phyloP scores from a whole-genome alignment of 257 asterid species.

The Capsicum baccatum region DNA sequence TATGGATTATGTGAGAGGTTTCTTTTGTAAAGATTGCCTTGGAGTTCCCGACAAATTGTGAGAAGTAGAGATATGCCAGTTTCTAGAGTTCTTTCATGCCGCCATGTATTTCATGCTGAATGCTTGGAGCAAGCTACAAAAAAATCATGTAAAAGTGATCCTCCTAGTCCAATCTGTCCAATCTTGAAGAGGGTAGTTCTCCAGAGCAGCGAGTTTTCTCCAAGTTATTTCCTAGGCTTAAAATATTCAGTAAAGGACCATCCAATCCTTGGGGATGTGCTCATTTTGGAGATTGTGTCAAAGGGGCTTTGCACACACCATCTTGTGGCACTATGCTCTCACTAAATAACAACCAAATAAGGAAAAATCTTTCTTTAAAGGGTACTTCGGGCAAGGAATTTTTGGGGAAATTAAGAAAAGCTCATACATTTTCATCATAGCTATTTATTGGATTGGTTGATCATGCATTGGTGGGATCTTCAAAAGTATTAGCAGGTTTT shows the following conservation, averaged over 20 bases:
- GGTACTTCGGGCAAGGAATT: conserved; percentile 59
- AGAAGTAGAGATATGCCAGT: conserved; percentile 93
- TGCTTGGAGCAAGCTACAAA: conserved; percentile 93
- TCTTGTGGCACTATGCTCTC: conserved; percentile 64
- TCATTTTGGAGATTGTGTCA: conserved; percentile 86
- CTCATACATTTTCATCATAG: conserved; percentile 65
- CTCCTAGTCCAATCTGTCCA: conserved; percentile 90
- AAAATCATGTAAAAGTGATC: conserved; percentile 75
- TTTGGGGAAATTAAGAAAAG: conserved; percentile 69
- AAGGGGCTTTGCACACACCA: conserved; percentile 76
- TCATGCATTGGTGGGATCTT: conserved; percentile 62
- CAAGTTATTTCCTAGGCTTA: conserved; percentile 72
- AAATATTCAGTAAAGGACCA: conserved; percentile 65
- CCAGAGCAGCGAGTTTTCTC: conserved; percentile 23
- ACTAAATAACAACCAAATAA: conserved; percentile 30
- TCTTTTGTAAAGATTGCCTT: conserved; percentile 88
- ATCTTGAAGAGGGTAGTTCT: conserved; percentile 46
- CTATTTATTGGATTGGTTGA: conserved; percentile 55
- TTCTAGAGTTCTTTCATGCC: conserved; percentile 86
- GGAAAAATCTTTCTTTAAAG: conserved; percentile 62
- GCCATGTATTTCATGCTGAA: conserved; percentile 94
- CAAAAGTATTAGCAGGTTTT: conserved; percentile 46
- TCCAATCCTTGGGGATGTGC: conserved; percentile 81
- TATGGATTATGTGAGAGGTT: conserved; percentile 86
- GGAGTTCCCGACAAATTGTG: conserved; percentile 84